Evolutionary conservation across 805 yeast species (phyloP).

Genomic region (Zygotorulaspora chibaensis): DNA sequence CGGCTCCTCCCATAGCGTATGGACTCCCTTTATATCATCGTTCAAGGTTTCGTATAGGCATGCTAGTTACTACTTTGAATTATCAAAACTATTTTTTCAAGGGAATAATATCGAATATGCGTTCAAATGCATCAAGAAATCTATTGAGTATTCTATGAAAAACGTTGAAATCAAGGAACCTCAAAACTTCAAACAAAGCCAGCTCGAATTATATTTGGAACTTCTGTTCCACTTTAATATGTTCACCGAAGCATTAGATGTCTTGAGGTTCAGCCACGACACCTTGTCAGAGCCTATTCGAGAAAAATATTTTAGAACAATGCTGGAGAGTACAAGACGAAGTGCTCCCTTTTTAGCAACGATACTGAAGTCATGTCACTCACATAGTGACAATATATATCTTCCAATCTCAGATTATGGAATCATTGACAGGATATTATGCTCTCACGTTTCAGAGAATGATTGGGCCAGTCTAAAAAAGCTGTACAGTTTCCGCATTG

Average conservation of each 20-base stretch:
- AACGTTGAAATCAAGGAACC: slow-evolving; percentile 18
- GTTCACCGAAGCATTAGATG: slow-evolving; percentile 31
- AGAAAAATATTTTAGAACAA: slow-evolving; percentile 17
- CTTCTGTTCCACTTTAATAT: slow-evolving; percentile 25
- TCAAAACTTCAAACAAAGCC: slow-evolving; percentile 18
- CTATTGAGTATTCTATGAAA: slow-evolving; percentile 23
- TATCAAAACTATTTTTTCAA: slow-evolving; percentile 27
- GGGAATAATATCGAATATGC: slow-evolving; percentile 21
- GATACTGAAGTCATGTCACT: slow-evolving; percentile 20
- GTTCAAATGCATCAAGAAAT: slow-evolving; percentile 27
- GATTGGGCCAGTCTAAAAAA: slow-evolving; percentile 25
- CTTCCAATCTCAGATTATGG: slow-evolving; percentile 24
- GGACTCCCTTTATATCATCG: slow-evolving; percentile 25
- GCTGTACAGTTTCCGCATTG: slow-evolving; percentile 28
- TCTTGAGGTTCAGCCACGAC: slow-evolving; percentile 28
- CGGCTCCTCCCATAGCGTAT: slow-evolving; percentile 13
- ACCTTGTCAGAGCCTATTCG: slow-evolving; percentile 22
- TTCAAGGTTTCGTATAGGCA: slow-evolving; percentile 16
- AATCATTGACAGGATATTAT: slow-evolving; percentile 26
- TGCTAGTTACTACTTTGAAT: slow-evolving; percentile 24
- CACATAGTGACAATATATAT: slow-evolving; percentile 9
- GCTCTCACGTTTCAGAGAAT: slow-evolving; percentile 12
- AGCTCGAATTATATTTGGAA: slow-evolving; percentile 28
- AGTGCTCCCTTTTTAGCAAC: slow-evolving; percentile 24
- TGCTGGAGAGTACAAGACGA: slow-evolving; percentile 16